Base-by-base conservation (phyloP, 1,284 basidiomycete species). In the Wallemia ichthyophaga region DNA sequence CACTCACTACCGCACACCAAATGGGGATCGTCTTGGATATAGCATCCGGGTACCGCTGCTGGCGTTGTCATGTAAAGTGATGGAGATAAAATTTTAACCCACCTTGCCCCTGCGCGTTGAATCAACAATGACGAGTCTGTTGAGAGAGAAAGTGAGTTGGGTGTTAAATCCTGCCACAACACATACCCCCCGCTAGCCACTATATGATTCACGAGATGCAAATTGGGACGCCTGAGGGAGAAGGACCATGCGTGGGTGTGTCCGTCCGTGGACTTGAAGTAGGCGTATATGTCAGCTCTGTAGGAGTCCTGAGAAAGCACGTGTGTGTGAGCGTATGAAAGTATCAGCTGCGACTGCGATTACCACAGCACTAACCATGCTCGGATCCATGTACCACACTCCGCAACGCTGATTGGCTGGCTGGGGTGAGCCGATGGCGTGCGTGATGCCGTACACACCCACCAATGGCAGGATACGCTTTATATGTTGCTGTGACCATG, bases 1-100 rank as follows among this genome's bases (percentile, higher is more conserved):
- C 24, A 26, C 67, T 70, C 26, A 70, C 60, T 13, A 69, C 68
- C 13, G 68, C 65, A 56, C 69, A 70, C 69, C 69, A 70, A 1
- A 66, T 64, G 0, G 69, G 69, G 7, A 70, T 62, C 0, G 69
- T 70, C 62, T 70, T 70, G 58, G 64, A 63, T 23, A 70, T 60
- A 5, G 69, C 68, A 59, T 70, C 69, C 0, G 69, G 69, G 62
- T 66, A 66, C 2, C 64, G 65, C 61, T 70, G 69, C 1, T 67
- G 68, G 5, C 67, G 59, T 11, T 54, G 48, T 25, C 24, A 15
- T 13, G 27, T 56, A 7, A 31, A 23, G 25, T 25, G 19, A 27
- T 25, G 23, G 55, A 2, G 19, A 27, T 55, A 25, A 23, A 27
- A 15, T 17, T 48, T 48, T 21, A 21, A 15, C 37, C n/a, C 37